Conservation (phyloP, 495 filamentous ascomycete genomes). For the Penicillium argentinense region DNA sequence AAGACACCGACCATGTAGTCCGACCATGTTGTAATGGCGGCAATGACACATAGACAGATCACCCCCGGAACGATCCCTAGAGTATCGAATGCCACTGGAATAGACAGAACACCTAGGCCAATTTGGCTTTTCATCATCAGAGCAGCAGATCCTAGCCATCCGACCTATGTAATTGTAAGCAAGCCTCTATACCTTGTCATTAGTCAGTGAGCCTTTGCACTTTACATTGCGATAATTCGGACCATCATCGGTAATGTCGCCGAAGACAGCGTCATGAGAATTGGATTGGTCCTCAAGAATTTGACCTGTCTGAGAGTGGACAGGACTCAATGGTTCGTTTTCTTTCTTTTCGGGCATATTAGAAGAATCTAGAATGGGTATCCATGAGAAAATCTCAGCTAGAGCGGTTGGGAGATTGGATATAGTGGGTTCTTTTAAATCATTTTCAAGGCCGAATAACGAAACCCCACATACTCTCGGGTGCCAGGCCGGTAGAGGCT, state of each 20-base stretch:
- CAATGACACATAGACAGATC: constrained; percentile 54
- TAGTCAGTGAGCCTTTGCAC: too few species aligned
- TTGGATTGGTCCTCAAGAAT: constrained; percentile 1
- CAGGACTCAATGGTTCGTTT: not conserved
- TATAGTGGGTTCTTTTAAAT: constrained; percentile 4
- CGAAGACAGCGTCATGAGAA: constrained; percentile 22
- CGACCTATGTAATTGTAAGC: constrained; percentile 26
- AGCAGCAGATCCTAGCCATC: constrained; percentile 34
- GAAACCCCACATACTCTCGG: too few species aligned
- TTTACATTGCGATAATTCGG: constrained; percentile 23
- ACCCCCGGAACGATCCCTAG: constrained; percentile 58
- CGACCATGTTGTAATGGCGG: constrained; percentile 68
- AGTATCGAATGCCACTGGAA: constrained; percentile 59
- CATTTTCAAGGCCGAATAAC: too few species aligned
- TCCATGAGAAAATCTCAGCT: too few species aligned
- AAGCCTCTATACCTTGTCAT: too few species aligned
- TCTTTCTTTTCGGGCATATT: constrained; percentile 15
- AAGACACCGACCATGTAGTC: constrained; percentile 72
- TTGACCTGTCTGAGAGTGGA: constrained; percentile 7
- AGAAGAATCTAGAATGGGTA: too few species aligned
- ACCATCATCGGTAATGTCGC: constrained; percentile 18
- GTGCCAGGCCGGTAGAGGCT: too few species aligned
- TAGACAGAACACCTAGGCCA: constrained; percentile 61
- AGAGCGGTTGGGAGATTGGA: too few species aligned
- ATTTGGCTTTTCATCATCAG: constrained; percentile 51